Conservation (phyloP, 208 protist genomes). For the Trypanosoma avium region DNA sequence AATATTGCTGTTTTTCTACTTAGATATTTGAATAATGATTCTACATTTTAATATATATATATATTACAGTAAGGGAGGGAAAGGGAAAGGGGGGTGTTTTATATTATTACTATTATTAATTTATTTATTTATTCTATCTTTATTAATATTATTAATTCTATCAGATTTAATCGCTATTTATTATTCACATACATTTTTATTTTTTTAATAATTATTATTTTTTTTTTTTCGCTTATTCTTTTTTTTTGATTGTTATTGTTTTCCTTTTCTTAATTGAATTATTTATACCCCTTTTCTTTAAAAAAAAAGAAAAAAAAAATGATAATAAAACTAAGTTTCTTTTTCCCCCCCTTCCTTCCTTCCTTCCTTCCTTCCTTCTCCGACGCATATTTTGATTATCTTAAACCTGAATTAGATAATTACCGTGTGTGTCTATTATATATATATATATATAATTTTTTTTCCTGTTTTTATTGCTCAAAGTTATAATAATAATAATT, state of each 20-base stretch:
- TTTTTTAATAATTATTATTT: background rate
- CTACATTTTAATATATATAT: background rate
- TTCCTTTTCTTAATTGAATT: background rate
- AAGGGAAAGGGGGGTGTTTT: too few species aligned
- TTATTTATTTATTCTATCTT: too few species aligned
- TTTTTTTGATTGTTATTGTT: background rate
- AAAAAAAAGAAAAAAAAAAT: slow-evolving; percentile 25
- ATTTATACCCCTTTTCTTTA: background rate
- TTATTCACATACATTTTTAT: background rate
- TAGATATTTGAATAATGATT: background rate
- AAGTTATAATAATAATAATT: slow-evolving; percentile 8
- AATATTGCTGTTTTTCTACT: slow-evolving; percentile 31
- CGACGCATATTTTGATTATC: too few species aligned
- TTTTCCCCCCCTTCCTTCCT: too few species aligned
- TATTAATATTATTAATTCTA: too few species aligned
- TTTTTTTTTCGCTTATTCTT: too few species aligned
- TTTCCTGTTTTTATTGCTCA: slow-evolving; percentile 5
- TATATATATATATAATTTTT: slow-evolving; percentile 11
- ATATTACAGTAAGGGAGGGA: background rate
- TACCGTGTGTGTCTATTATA: background rate
- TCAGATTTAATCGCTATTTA: background rate
- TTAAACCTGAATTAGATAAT: too few species aligned
- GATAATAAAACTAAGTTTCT: slow-evolving; percentile 14
- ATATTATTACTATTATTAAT: too few species aligned
- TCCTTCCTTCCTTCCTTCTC: background rate